These are phyloP conservation scores for Huntiella decipiens DNA, from an alignment of 2,329 filamentous ascomycete species.

Conservation along the genomic window DNA sequence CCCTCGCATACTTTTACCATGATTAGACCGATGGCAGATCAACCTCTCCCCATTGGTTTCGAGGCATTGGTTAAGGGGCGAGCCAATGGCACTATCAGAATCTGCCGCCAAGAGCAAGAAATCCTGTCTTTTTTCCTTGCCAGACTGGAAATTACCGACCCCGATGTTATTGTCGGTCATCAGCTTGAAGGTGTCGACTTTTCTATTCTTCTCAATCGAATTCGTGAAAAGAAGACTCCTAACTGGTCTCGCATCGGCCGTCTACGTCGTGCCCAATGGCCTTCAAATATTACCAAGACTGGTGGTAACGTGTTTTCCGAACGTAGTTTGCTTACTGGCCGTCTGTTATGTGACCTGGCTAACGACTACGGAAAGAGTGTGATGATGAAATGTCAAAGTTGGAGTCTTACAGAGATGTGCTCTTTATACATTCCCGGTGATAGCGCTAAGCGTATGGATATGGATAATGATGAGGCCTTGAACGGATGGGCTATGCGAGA, in stretches of 20 bases:
- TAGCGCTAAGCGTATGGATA: constrained; percentile 49
- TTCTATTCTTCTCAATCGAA: constrained; percentile 67
- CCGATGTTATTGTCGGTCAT: constrained; percentile 85
- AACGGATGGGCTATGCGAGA: constrained; percentile 65
- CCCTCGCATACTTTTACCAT: constrained; percentile 82
- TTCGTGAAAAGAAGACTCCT: constrained; percentile 78
- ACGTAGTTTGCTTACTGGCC: constrained; percentile 71
- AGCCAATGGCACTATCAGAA: constrained; percentile 56
- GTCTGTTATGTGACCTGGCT: constrained; percentile 78
- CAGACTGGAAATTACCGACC: constrained; percentile 71
- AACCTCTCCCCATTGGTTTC: constrained; percentile 69
- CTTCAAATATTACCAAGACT: constrained; percentile 64
- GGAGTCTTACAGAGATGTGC: constrained; percentile 97
- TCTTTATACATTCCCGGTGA: constrained; percentile 63
- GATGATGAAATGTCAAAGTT: constrained; percentile 94
- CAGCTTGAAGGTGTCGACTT: constrained; percentile 96
- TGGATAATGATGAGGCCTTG: constrained; percentile 75
- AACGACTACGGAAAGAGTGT: constrained; percentile 95
- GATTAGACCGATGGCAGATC: constrained; percentile 53
- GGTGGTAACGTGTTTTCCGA: constrained; percentile 87
- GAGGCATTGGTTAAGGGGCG: constrained; percentile 55
- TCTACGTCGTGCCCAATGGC: constrained; percentile 70
- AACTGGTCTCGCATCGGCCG: constrained; percentile 90
- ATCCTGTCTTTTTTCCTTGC: constrained; percentile 79
- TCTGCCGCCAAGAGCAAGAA: constrained; percentile 68